Evolutionary conservation across 257 asterid species (phyloP).

Genomic region (Solanum corneliomulleri): DNA sequence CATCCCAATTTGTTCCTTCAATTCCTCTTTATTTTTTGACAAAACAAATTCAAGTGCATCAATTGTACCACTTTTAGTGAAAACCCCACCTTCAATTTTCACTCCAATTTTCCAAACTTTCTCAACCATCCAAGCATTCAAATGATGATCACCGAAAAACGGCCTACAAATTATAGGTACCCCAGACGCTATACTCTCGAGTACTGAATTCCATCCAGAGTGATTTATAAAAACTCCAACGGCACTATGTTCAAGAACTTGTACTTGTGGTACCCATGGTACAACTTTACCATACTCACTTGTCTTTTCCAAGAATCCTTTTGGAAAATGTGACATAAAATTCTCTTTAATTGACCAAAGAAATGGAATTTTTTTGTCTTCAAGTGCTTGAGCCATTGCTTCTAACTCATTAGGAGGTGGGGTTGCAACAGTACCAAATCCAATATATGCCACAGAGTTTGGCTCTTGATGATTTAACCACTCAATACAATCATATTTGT

Average conservation of each 20-base stretch:
- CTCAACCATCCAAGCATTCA: slow-evolving; percentile 38
- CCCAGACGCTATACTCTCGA: slow-evolving; percentile 37
- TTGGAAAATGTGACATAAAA: slow-evolving; percentile 3
- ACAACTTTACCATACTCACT: slow-evolving; percentile 27
- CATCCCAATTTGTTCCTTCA: slow-evolving; percentile 19
- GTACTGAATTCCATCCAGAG: slow-evolving; percentile 45
- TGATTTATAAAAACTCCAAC: slow-evolving; percentile 41
- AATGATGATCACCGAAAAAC: slow-evolving; percentile 45
- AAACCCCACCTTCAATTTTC: slow-evolving; percentile 31
- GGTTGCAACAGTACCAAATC: slow-evolving; percentile 37
- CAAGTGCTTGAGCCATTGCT: slow-evolving; percentile 47
- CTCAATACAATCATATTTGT: slow-evolving; percentile 29
- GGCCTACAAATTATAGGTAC: slow-evolving; percentile 58
- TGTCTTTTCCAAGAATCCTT: slow-evolving; percentile 29
- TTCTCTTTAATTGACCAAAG: slow-evolving; percentile 48
- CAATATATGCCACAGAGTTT: slow-evolving; percentile 36
- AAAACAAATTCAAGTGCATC: slow-evolving; percentile 28
- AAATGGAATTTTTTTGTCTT: slow-evolving; percentile 32
- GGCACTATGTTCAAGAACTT: slow-evolving; percentile 29
- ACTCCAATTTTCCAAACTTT: slow-evolving; percentile 47
- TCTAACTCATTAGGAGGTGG: slow-evolving; percentile 40
- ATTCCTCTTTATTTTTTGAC: not conserved
- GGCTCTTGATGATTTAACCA: slow-evolving; percentile 41
- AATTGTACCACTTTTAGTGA: slow-evolving; percentile 8
- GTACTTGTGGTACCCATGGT: slow-evolving; percentile 46